Conservation (phyloP, 1,284 basidiomycete species). For the Leccinum angustisporum region DNA sequence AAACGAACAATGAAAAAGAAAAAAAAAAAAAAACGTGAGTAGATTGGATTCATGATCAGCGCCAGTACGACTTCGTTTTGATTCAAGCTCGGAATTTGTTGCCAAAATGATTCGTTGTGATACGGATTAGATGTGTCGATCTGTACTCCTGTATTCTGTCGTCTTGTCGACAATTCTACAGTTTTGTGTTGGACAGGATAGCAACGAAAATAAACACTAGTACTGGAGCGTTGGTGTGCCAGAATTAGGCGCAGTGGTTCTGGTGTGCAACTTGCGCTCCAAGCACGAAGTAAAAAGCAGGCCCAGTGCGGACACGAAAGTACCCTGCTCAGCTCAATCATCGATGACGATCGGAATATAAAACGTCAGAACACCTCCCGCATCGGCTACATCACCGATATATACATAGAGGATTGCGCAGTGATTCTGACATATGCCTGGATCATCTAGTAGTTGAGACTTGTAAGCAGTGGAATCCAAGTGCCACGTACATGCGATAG, state of each 20-base stretch:
- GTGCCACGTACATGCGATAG: slow-evolving; percentile 72
- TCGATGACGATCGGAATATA: slow-evolving; percentile 75
- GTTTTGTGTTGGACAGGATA: background rate
- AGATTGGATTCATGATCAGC: background rate
- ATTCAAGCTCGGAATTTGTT: slow-evolving; percentile 10
- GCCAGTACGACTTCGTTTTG: background rate
- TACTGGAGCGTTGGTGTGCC: too few relatives aligned
- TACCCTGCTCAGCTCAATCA: slow-evolving; percentile 25
- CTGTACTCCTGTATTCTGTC: slow-evolving; percentile 8
- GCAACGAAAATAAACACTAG: background rate
- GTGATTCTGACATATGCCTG: slow-evolving; percentile 83
- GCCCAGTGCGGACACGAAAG: background rate
- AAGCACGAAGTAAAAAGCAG: background rate
- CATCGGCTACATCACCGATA: slow-evolving; percentile 79
- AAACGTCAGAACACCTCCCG: slow-evolving; percentile 85
- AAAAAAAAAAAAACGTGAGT: background rate
- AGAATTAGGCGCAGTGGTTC: too few relatives aligned
- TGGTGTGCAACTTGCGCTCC: too few relatives aligned
- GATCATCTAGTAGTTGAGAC: background rate
- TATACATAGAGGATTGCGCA: slow-evolving; percentile 91
- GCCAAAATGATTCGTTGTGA: slow-evolving; percentile 7
- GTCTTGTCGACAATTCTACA: background rate
- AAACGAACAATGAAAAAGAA: background rate
- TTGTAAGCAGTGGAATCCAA: background rate
- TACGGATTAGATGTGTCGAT: slow-evolving; percentile 10